Percentiles rank a stretch among this genome's conserved stretches.
Evolutionary conservation across 202 grass and related monocot species (phyloP).

Genomic region (Miscanthus sacchariflorus): DNA sequence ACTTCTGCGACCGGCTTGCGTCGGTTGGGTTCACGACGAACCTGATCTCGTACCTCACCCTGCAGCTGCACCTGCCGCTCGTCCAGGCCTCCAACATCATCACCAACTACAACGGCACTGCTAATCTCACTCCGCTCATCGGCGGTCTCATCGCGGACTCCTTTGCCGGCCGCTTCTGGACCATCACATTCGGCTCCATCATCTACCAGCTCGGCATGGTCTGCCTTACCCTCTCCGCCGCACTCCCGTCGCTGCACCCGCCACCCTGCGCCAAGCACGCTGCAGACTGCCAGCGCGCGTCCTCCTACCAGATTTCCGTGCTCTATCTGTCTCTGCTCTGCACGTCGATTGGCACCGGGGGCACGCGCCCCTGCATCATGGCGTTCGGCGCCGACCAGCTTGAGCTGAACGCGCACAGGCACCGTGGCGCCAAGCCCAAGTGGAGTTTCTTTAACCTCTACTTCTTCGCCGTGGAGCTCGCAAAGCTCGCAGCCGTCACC

Average conservation of each 20-base stretch:
- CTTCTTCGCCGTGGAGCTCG: conserved; percentile 71
- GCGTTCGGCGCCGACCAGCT: conserved; percentile 85
- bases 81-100: conserved; percentile 77
- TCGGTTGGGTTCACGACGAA: conserved; percentile 67
- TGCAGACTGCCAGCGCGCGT: conserved; percentile 50
- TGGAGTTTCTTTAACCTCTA: conserved; percentile 90
- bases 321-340: conserved; percentile 68
- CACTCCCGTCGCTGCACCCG: conserved; percentile 57
- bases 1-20: conserved; percentile 66
- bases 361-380: conserved; percentile 74
- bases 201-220: conserved; percentile 84
- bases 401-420: conserved; percentile 28
- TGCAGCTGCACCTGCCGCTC: conserved; percentile 69
- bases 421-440: background rate
- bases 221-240: conserved; percentile 60
- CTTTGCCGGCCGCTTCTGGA: conserved; percentile 87
- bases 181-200: conserved; percentile 64
- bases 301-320: conserved; percentile 52
- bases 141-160: conserved; percentile 76
- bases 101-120: conserved; percentile 64
- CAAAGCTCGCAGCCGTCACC: conserved; percentile 60
- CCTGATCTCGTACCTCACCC: conserved; percentile 77
- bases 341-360: conserved; percentile 69
- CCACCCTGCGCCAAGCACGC: conserved; percentile 42
- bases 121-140: conserved; percentile 70